Base-by-base conservation (phyloP, 2,329 filamentous ascomycete genomes). In the Penicillium sp. region DNA sequence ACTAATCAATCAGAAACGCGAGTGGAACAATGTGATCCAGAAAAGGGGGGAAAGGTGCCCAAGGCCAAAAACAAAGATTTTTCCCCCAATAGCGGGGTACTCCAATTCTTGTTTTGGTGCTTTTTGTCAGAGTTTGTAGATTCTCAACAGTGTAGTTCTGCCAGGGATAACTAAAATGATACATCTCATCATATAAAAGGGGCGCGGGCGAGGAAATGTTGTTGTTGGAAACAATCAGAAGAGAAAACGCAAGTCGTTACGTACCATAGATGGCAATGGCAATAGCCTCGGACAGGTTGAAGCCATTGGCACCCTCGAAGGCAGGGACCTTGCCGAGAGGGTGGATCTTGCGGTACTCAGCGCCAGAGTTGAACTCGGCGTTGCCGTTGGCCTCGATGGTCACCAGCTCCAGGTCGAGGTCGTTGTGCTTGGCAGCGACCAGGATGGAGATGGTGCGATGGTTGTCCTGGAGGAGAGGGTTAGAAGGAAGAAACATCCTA, bases 221-320 rank as follows among this genome's bases (percentile, higher is more conserved):
- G n/a, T n/a, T n/a, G n/a, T n/a, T 39, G 37, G 35, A 29, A 36
- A n/a, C 16, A 36, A 45, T 43, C 14, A 34, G 29, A 38, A 34
- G 18, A 39, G 35, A 20, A 40, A 26, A 42, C 34, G 35, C 38
- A 43, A 53, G 43, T 42, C 35, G 38, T 53, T 55, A 88, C 91
- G 64, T 87, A 98, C 93, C 75, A 79, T 97, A 98, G 77, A 98
- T 87, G 68, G 89, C 87, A 65, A 98, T 91, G 71, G 93, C 93
- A 62, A 97, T 90, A 73, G 71, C 78, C 83, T 98, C 93, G 52
- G 80, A 84, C 60, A 98, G 81, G 62, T 81, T 76, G 74, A 86
- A 97, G 71, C 90, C 91, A 73, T 98, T 93, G 65, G 83, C 78
- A 68, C 90, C 90, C 63, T 91, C 80, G 67, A 98, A 97, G 65